phyloP scores from a whole-genome alignment of 2,329 filamentous ascomycete species.

The Fusarium napiforme region DNA sequence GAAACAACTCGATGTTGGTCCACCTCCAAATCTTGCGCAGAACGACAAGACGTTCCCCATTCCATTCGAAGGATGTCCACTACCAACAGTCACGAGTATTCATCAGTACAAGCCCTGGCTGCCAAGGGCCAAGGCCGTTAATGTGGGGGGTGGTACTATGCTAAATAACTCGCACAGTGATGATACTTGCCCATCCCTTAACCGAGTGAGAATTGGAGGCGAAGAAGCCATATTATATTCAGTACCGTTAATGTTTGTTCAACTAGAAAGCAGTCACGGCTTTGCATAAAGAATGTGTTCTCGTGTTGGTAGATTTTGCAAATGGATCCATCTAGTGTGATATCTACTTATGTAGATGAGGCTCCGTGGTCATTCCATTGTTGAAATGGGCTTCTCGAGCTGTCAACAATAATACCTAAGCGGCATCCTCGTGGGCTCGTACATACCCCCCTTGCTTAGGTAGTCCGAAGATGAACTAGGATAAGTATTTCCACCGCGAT shows the following conservation, averaged over 20 bases:
- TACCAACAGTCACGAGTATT: conserved; percentile 23
- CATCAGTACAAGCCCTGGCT: conserved; percentile 9
- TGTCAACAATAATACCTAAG: conserved; percentile 23
- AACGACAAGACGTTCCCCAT: not conserved
- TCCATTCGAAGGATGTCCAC: conserved; percentile 19
- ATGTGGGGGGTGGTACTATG: conserved; percentile 35
- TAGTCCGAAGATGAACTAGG: conserved; percentile 11
- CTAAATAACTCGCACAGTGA: conserved; percentile 34
- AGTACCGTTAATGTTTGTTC: not conserved
- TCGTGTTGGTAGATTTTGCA: conserved; percentile 10
- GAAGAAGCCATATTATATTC: not conserved
- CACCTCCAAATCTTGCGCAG: conserved; percentile 15
- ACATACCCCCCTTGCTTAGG: conserved; percentile 9
- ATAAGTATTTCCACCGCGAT: conserved; percentile 16
- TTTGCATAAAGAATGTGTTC: not conserved
- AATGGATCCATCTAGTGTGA: conserved; percentile 2
- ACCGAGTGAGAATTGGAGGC: conserved; percentile 17
- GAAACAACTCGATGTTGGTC: conserved; percentile 4
- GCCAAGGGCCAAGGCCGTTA: conserved; percentile 35
- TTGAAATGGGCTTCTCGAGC: conserved; percentile 24
- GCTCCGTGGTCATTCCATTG: conserved; percentile 9
- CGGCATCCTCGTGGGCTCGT: conserved; percentile 16
- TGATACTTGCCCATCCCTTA: conserved; percentile 21
- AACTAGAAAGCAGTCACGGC: not conserved
- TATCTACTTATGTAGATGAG: not conserved